phyloP scores from a whole-genome alignment of 352 stramenopile genomes.

The Pythium sp. region DNA sequence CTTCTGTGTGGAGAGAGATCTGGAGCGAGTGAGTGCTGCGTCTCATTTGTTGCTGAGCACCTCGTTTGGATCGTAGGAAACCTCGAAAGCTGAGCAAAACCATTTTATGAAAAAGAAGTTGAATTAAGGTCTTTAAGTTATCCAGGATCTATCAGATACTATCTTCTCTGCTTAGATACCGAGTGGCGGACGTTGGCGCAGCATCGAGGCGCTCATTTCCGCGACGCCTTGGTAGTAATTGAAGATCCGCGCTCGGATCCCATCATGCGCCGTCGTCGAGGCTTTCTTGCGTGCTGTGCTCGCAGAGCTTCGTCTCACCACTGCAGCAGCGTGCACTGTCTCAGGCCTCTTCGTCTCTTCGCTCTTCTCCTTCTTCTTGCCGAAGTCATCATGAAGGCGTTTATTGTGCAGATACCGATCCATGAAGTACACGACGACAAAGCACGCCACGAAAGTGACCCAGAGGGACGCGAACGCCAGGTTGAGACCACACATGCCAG shows the following conservation, averaged over 20 bases:
- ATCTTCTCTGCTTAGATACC: not conserved
- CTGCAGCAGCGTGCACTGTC: not conserved
- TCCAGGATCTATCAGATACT: no score
- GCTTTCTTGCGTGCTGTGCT: not conserved
- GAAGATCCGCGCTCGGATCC: constrained; percentile 7
- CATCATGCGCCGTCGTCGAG: not conserved
- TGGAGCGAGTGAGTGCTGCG: not conserved
- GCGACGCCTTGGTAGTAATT: constrained; percentile 13
- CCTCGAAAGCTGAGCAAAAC: not conserved
- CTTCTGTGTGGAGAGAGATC: not conserved
- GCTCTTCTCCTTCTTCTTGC: not conserved
- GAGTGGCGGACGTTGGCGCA: constrained; percentile 1
- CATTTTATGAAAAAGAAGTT: not conserved
- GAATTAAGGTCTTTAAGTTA: not conserved
- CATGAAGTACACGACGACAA: constrained; percentile 36
- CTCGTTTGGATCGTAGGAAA: not conserved
- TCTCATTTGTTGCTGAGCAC: not conserved
- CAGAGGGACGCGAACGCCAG: constrained; percentile 40
- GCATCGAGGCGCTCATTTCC: constrained; percentile 10
- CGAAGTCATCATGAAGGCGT: not conserved
- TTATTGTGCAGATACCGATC: constrained; percentile 19
- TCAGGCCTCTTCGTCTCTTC: not conserved
- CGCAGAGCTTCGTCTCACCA: not conserved
- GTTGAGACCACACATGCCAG: constrained; percentile 30
- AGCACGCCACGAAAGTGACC: constrained; percentile 34